These are phyloP conservation scores for Hyphopichia pseudoburtonii DNA, from an alignment of 1,139 yeast species.

Conservation along the genomic window DNA sequence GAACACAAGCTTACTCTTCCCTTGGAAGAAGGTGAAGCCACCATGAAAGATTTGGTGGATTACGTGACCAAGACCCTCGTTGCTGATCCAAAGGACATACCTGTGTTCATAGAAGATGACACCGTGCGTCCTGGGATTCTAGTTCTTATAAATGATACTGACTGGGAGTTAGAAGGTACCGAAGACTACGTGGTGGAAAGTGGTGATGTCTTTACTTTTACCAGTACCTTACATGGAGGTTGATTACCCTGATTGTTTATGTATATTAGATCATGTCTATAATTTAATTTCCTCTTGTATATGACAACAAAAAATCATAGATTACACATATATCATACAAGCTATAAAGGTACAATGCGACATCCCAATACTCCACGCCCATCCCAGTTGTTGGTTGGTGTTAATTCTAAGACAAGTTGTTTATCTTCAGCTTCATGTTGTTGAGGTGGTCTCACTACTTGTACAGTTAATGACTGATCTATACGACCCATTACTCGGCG, in stretches of 20 bases:
- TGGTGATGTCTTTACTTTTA: slow-evolving; percentile 80
- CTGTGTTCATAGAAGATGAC: slow-evolving; percentile 79
- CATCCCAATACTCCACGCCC: slow-evolving; percentile 80
- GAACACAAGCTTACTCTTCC: slow-evolving; percentile 46
- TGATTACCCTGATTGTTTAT: slow-evolving; percentile 23
- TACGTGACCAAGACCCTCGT: slow-evolving; percentile 57
- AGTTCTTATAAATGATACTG: slow-evolving; percentile 89
- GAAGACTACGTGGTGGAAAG: slow-evolving; percentile 73
- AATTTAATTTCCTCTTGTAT: not conserved
- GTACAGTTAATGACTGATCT: slow-evolving; percentile 31
- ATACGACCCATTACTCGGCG: slow-evolving; percentile 23
- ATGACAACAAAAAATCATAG: slow-evolving; percentile 2
- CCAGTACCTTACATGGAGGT: slow-evolving; percentile 95
- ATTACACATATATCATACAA: not conserved
- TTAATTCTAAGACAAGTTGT: slow-evolving; percentile 40
- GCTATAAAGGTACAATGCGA: slow-evolving; percentile 50
- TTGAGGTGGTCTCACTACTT: slow-evolving; percentile 31
- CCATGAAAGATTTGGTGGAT: slow-evolving; percentile 57
- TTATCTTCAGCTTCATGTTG: slow-evolving; percentile 9
- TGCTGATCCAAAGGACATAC: slow-evolving; percentile 60
- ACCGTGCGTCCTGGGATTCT: slow-evolving; percentile 86
- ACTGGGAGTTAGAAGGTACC: slow-evolving; percentile 95
- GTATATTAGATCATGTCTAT: slow-evolving; percentile 1
- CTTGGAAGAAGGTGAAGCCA: slow-evolving; percentile 43
- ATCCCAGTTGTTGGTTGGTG: slow-evolving; percentile 61